A percentile compares a stretch with the other conserved stretches of the same genome.
phyloP scores from a whole-genome alignment of 495 filamentous ascomycete species.

The Articulospora tetracladia region DNA sequence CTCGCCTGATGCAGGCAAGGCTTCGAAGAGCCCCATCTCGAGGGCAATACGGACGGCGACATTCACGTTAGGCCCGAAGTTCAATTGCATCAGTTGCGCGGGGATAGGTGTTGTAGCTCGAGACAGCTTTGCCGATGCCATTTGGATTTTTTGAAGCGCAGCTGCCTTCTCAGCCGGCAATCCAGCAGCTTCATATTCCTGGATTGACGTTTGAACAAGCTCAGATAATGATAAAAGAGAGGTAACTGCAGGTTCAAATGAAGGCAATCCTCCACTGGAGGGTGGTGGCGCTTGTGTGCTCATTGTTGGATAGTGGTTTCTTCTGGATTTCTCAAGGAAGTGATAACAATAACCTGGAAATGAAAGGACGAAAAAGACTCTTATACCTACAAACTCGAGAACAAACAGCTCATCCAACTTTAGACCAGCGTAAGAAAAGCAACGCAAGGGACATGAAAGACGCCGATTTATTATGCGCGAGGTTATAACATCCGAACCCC shows the following conservation, averaged over 20 bases:
- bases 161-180: neutral
- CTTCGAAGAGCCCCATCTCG: constrained; percentile 3
- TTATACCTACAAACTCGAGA: no score
- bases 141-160: constrained; percentile 2
- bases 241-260: neutral
- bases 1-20: neutral
- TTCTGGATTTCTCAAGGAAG: neutral
- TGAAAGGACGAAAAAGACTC: no score
- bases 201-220: neutral
- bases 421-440: neutral
- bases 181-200: neutral
- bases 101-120: neutral
- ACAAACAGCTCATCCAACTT: neutral
- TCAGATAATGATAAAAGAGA: neutral
- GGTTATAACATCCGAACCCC: neutral
- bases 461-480: neutral
- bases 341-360: no score
- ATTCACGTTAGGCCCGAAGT: neutral
- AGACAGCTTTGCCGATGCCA: neutral
- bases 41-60: neutral
- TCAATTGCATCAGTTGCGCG: constrained; percentile 1
- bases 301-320: neutral
- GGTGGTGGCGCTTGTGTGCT: neutral
- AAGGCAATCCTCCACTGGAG: neutral
- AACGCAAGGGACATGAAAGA: neutral